Evolutionary conservation across 2,329 filamentous ascomycete species (phyloP).

Genomic region (Myriangium duriaei): DNA sequence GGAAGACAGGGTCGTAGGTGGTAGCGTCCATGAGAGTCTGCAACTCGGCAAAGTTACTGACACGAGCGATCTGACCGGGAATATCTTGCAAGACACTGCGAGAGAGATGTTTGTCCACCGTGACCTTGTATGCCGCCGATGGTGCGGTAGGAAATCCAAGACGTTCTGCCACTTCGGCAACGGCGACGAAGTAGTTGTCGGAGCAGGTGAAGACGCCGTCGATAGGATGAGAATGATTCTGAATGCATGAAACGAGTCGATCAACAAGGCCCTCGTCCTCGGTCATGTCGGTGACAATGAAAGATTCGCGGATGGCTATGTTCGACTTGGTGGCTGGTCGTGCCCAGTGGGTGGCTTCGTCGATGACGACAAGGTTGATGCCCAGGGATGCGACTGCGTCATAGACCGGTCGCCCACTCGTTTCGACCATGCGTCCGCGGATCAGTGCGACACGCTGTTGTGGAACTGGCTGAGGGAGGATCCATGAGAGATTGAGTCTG

Average conservation of each 20-base stretch:
- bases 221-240: constrained; percentile 13
- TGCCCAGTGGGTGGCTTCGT: background rate
- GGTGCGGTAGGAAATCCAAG: constrained; percentile 23
- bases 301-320: background rate
- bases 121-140: constrained; percentile 17
- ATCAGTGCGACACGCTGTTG: background rate
- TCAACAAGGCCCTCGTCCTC: constrained; percentile 10
- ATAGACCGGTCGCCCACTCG: background rate
- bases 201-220: constrained; percentile 28
- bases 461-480: background rate
- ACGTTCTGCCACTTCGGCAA: constrained; percentile 22
- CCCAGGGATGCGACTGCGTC: background rate
- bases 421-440: background rate
- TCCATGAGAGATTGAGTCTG: background rate
- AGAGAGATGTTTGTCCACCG: constrained; percentile 23
- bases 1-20: constrained; percentile 10
- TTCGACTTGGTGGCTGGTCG: background rate
- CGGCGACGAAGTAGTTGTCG: constrained; percentile 19
- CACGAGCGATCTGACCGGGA: constrained; percentile 1
- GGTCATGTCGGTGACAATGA: constrained; percentile 13
- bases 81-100: constrained; percentile 12
- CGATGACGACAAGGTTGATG: background rate
- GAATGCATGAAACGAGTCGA: background rate
- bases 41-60: constrained; percentile 14
- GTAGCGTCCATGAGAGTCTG: constrained; percentile 8